A percentile compares a stretch with the other conserved stretches of the same genome.
These are phyloP conservation scores for Scheffersomyces amazonensis DNA, from an alignment of 805 yeast genomes.

Conservation along the genomic window DNA sequence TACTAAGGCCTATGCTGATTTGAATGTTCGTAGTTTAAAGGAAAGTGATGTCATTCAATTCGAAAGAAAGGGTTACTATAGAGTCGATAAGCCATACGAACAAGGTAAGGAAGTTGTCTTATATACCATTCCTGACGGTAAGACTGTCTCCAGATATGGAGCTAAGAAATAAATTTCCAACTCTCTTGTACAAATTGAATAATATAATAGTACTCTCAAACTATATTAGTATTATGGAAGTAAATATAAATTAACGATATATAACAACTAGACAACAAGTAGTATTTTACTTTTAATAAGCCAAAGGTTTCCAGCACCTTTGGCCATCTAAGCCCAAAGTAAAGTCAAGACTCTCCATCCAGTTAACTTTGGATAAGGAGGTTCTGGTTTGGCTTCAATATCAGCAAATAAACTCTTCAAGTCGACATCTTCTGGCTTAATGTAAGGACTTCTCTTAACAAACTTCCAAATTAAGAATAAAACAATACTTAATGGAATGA, in stretches of 20 bases:
- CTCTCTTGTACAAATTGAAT: background rate
- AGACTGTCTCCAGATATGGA: constrained; percentile 39
- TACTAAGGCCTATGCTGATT: constrained; percentile 73
- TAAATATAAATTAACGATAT: no score
- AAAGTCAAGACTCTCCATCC: constrained; percentile 16
- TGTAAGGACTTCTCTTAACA: constrained; percentile 33
- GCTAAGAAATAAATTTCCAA: constrained; percentile 25
- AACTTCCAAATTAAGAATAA: constrained; percentile 35
- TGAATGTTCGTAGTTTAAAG: constrained; percentile 71
- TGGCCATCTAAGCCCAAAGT: constrained; percentile 12
- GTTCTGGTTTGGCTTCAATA: constrained; percentile 25
- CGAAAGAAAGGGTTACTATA: constrained; percentile 95
- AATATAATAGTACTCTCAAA: no score
- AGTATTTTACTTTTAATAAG: no score
- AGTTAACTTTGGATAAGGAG: constrained; percentile 16
- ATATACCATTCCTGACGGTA: constrained; percentile 96
- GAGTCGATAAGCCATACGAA: constrained; percentile 61
- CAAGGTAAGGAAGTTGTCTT: constrained; percentile 69
- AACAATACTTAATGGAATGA: constrained; percentile 38
- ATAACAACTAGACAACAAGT: no score
- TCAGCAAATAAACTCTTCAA: constrained; percentile 23
- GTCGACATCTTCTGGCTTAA: constrained; percentile 27
- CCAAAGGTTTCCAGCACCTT: no score
- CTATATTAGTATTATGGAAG: no score
- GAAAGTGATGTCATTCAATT: constrained; percentile 89